Evolutionary conservation across 208 protist species (phyloP).

Genomic region (Vickermania ingenoplastis): DNA sequence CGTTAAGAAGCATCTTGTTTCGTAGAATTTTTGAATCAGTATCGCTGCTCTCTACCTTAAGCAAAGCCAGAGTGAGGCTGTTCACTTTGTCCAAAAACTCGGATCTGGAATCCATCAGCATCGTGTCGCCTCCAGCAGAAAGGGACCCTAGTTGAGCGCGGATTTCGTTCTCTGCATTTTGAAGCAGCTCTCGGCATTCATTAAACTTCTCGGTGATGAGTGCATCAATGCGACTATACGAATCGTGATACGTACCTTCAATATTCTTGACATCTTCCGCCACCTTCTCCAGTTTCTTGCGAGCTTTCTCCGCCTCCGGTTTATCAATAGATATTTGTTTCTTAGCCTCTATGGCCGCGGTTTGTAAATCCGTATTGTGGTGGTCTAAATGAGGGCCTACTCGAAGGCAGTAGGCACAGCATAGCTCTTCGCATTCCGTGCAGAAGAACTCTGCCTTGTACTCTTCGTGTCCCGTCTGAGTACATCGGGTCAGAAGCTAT

Average conservation of each 20-base stretch:
- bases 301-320: constrained; percentile 25
- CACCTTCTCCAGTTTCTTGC: constrained; percentile 37
- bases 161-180: constrained; percentile 58
- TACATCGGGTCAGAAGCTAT: constrained; percentile 37
- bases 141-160: constrained; percentile 39
- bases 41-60: constrained; percentile 34
- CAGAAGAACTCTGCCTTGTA: constrained; percentile 81
- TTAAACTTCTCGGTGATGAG: constrained; percentile 65
- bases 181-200: constrained; percentile 49
- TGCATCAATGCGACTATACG: constrained; percentile 65
- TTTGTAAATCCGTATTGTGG: constrained; percentile 22
- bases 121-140: constrained; percentile 46
- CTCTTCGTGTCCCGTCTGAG: constrained; percentile 52
- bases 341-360: constrained; percentile 47
- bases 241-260: constrained; percentile 34
- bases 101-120: constrained; percentile 28
- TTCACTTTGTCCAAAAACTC: constrained; percentile 47
- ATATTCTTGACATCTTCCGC: constrained; percentile 62
- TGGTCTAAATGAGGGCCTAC: constrained; percentile 65
- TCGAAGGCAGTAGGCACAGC: constrained; percentile 84
- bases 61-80: constrained; percentile 35
- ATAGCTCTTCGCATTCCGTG: constrained; percentile 49
- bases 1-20: constrained; percentile 23
- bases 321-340: constrained; percentile 49
- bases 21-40: constrained; percentile 62